phyloP scores from a whole-genome alignment of 345 rosid genomes.

The Populus davidiana region DNA sequence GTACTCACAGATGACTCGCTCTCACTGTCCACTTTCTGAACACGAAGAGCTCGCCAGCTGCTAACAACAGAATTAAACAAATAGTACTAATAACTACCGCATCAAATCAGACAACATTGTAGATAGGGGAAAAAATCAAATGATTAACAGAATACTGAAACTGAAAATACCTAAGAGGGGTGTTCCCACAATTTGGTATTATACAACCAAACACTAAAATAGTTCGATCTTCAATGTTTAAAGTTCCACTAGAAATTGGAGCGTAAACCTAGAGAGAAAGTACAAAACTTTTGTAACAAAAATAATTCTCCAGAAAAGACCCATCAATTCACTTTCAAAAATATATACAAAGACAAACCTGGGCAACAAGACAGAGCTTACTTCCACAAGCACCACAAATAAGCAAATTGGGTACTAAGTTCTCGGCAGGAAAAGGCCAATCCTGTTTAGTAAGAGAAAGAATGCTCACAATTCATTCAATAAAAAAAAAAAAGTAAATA shows the following conservation, averaged over 20 bases:
- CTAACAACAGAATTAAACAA: constrained; percentile 4
- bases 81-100: not conserved
- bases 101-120: not conserved
- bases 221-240: constrained; percentile 59
- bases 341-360: constrained; percentile 36
- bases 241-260: constrained; percentile 49
- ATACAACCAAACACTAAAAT: constrained; percentile 68
- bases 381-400: constrained; percentile 55
- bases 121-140: not conserved
- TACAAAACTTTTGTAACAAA: not conserved
- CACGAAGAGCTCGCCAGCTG: constrained; percentile 88
- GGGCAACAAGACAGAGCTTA: constrained; percentile 70
- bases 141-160: not conserved
- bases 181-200: constrained; percentile 49
- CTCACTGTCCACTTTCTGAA: constrained; percentile 44
- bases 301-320: not conserved
- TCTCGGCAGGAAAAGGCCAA: constrained; percentile 60
- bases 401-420: constrained; percentile 32
- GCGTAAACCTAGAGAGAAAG: constrained; percentile 51
- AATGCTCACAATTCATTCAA: not conserved
- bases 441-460: constrained; percentile 44
- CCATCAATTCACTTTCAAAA: not conserved
- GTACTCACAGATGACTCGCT: constrained; percentile 16
- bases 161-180: constrained; percentile 53
- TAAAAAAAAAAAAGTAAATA: not conserved